Base-by-base conservation (phyloP, 2,329 filamentous ascomycete genomes). In the Diplodia scrobiculata region DNA sequence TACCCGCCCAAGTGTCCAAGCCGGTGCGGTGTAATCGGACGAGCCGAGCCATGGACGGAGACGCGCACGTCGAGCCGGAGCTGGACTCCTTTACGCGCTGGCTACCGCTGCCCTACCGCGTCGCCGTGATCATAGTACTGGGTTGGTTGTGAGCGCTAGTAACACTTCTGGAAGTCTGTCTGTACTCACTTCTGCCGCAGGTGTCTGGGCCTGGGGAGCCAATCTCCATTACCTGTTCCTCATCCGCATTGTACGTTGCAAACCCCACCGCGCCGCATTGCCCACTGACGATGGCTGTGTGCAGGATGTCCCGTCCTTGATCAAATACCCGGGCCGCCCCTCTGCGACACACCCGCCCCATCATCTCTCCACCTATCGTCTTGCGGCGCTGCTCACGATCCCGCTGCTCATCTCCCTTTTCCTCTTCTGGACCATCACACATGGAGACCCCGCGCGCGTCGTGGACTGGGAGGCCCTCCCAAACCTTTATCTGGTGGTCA, bases 151-250 rank as follows among this genome's bases (percentile, higher is more conserved):
- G 65, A 54, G 68, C 71, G 36, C 52, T 27, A 54, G 21, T 72
- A 47, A 45, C 45, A 34, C n/a, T 17, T 38, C 3, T 25, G 38
- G 25, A 25, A 59, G 41, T 58, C 55, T 34, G 41, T 66, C 29
- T 65, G 48, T 41, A n/a, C 66, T 67, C 52, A 69, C 63, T 54
- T 25, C 60, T 59, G 10, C 47, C 58, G 68, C 70, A 96, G 92
- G 91, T 71, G 89, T 96, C 73, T 98, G 94, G 94, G 92, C 91
- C 76, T 99, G 94, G 92, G 92, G 89, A 70, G 79, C 90, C 72
- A 98, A 97, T 80, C 86, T 98, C 48, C 92, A 97, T 76, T 93
- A 91, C 79, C 87, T 98, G 68, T 84, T 89, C 73, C 79, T 87
- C 67, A 83, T 88, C 73, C 90, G 90, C 75, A 96, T 99, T 80